Conservation (phyloP, 768 basidiomycete genomes). For the Xerocomellus intermedius region DNA sequence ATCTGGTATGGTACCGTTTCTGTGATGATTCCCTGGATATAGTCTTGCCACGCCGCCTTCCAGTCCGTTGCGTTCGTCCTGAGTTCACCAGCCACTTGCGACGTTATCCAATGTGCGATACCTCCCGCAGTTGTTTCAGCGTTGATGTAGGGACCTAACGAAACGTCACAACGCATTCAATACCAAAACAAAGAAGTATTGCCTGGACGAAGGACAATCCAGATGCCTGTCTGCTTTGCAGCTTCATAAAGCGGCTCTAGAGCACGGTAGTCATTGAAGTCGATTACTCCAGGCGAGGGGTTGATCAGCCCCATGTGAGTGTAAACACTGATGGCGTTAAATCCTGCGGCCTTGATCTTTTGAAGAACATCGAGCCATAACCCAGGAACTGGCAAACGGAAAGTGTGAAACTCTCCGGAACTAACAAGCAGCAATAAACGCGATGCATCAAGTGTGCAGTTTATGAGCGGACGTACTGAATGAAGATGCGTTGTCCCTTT, state of each 20-base stretch:
- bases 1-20: conserved; percentile 66
- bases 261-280: conserved; percentile 69
- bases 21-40: conserved; percentile 63
- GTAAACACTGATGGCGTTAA: conserved; percentile 78
- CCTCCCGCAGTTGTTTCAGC: conserved; percentile 82
- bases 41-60: conserved; percentile 67
- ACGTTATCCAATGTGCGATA: conserved; percentile 66
- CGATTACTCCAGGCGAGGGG: conserved; percentile 69
- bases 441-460: neutral
- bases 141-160: conserved; percentile 54
- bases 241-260: conserved; percentile 72
- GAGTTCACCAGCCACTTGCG: conserved; percentile 59
- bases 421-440: conserved; percentile 34
- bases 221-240: conserved; percentile 70
- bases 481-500: conserved; percentile 66
- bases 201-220: conserved; percentile 80
- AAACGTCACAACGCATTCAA: conserved; percentile 3
- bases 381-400: conserved; percentile 74
- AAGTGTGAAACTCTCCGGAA: conserved; percentile 84
- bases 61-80: conserved; percentile 74
- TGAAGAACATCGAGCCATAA: conserved; percentile 83
- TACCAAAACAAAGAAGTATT: conserved; percentile 10
- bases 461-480: conserved; percentile 51
- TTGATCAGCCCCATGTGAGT: conserved; percentile 79
- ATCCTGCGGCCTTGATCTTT: conserved; percentile 76